Evolutionary conservation across 805 yeast genomes (phyloP), one percentile per base, ranked within the genome.

Genomic region (Aciculoconidium aculeatum): DNA sequence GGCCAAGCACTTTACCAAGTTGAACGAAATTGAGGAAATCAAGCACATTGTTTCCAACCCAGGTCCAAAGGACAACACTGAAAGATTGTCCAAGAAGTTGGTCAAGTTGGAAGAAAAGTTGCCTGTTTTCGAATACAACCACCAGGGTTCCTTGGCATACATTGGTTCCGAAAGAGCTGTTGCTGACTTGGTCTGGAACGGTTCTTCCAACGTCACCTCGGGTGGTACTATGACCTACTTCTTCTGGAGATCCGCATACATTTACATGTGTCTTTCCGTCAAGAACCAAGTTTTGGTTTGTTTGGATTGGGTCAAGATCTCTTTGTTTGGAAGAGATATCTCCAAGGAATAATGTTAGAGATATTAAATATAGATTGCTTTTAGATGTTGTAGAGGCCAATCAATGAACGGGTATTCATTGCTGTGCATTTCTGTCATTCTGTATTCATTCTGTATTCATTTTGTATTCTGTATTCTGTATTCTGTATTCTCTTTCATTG

Each of bases 161-260:
- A 81, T 88, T 55, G 97, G 97, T 46, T 67, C 80, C 17, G 97
- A 88, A 55, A 73, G 79, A 58, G 97, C 97, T 28, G 87, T 88
- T 48, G 96, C 96, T 25, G 96, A 88, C 55, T 66, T 90, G 47
- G 73, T 78, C 15, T 70, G 81, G 72, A 82, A 80, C 44, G 80
- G 77, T 49, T 81, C 86, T 75, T 76, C 81, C 34, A 80, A 80
- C 50, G 72, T 83, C 47, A 75, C 87, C 18, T 65, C 85, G 27
- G 90, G 94, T 39, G 96, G 96, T 50, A 70, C 80, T 29, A 64
- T 84, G 55, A 85, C 96, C 21, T 87, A 81, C 70, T 67, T 85
- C 56, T 83, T 88, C 73, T 88, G 97, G 97, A 80, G 94, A 65
- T 74, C 85, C 17, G 95, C 95, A 17, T 90, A 90, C 61, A 76